Percentiles rank a stretch among this genome's conserved stretches.
Evolutionary conservation across 352 stramenopile species (phyloP).

Genomic region (Globisporangium parvum): DNA sequence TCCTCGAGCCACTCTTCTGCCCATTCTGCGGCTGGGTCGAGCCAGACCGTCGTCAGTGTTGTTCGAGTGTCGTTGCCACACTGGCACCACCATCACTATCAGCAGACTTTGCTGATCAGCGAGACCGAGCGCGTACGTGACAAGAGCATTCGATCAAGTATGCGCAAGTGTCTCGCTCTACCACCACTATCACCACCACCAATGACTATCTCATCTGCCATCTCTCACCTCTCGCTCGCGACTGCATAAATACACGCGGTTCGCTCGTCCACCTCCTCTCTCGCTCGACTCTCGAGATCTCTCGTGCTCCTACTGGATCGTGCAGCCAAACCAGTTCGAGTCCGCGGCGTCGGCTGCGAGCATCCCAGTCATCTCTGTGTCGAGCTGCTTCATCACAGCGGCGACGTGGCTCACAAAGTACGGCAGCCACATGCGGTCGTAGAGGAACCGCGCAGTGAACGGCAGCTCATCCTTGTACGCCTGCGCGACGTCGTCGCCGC

Average conservation of each 20-base stretch:
- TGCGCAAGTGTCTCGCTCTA: too few relatives aligned
- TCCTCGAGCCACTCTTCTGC: constrained; percentile 30
- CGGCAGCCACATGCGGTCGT: constrained; percentile 72
- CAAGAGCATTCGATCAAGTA: too few relatives aligned
- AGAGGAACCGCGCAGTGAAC: constrained; percentile 71
- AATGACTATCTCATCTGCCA: too few relatives aligned
- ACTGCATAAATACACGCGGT: too few relatives aligned
- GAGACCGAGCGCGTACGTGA: neutral
- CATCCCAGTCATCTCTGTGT: constrained; percentile 30
- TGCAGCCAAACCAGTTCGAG: constrained; percentile 52
- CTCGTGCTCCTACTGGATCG: constrained; percentile 32
- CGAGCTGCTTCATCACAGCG: constrained; percentile 66
- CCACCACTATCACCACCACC: too few relatives aligned
- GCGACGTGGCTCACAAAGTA: constrained; percentile 66
- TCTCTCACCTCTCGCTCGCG: too few relatives aligned
- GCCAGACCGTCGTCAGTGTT: neutral
- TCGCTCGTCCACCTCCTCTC: neutral
- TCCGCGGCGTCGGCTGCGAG: constrained; percentile 26
- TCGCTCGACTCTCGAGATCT: neutral
- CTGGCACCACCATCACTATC: too few relatives aligned
- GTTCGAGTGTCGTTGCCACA: too few relatives aligned
- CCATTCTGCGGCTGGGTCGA: constrained; percentile 35
- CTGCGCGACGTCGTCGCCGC: constrained; percentile 45
- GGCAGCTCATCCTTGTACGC: constrained; percentile 68
- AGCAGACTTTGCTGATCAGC: too few relatives aligned